Evolutionary conservation across 495 filamentous ascomycete species (phyloP).

Genomic region (Friedmanniomyces simplex): DNA sequence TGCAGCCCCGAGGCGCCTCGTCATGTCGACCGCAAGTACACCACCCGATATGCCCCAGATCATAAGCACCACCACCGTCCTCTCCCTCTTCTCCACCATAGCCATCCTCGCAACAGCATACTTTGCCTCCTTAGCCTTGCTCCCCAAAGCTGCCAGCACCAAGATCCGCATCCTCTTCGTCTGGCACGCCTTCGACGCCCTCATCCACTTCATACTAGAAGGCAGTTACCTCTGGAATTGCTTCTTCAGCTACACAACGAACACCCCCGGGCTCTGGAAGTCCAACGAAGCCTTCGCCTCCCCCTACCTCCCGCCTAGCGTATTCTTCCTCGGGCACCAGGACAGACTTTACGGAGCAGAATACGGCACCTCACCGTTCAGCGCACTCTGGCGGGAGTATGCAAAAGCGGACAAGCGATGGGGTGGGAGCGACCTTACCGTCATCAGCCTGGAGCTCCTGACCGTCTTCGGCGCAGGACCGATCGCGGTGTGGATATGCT

Average conservation of each 20-base stretch:
- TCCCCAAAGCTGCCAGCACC: conserved; percentile 37
- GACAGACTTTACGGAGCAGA: conserved; percentile 61
- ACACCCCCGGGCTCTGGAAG: conserved; percentile 17
- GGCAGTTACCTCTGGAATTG: conserved; percentile 86
- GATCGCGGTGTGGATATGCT: conserved; percentile 55
- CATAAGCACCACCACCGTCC: conserved; percentile 39
- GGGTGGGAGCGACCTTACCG: conserved; percentile 65
- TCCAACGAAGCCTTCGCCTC: conserved; percentile 5
- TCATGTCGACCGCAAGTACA: neutral
- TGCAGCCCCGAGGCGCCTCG: no score
- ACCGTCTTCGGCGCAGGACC: conserved; percentile 51
- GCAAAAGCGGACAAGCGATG: conserved; percentile 77
- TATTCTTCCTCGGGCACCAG: conserved; percentile 41
- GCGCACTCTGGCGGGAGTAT: conserved; percentile 83
- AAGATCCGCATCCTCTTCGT: conserved; percentile 67
- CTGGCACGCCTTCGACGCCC: conserved; percentile 88
- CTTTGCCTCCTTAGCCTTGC: conserved; percentile 34
- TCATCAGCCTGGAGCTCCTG: conserved; percentile 73
- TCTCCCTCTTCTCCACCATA: conserved; percentile 43
- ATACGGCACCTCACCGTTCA: conserved; percentile 54
- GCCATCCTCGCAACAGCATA: conserved; percentile 46
- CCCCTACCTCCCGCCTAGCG: conserved; percentile 34
- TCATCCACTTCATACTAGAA: conserved; percentile 83
- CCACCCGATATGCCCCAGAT: conserved; percentile 15
- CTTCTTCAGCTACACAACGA: conserved; percentile 58